A percentile compares a stretch with the other conserved stretches of the same genome.
Evolutionary conservation across 78 protist genomes (phyloP).

Genomic region (Trichosphaerium sp.): DNA sequence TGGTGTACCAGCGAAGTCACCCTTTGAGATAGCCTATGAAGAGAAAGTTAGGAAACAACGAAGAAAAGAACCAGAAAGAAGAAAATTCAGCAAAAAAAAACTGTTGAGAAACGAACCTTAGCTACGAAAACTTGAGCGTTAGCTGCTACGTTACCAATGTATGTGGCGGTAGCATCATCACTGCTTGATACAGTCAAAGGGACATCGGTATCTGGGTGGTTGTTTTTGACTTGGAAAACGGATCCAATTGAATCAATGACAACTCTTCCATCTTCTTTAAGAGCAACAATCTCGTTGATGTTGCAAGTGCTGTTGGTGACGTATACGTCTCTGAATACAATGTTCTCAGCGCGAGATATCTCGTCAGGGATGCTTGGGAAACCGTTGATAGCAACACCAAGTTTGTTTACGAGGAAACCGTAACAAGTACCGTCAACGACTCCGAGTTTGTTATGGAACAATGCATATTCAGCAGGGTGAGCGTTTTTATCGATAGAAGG

Average conservation of each 20-base stretch:
- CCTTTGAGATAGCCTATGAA: background rate
- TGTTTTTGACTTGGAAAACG: background rate
- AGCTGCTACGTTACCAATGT: background rate
- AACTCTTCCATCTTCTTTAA: background rate
- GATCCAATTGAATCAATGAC: background rate
- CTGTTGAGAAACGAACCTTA: no score
- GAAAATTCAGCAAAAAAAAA: no score
- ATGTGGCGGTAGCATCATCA: background rate
- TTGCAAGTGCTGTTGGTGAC: background rate
- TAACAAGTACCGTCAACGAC: background rate
- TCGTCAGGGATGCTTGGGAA: background rate
- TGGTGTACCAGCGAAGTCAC: background rate
- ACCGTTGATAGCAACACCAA: background rate
- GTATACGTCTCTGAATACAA: no score
- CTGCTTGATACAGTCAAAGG: background rate
- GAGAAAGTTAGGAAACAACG: no score
- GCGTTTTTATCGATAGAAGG: no score
- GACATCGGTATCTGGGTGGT: background rate
- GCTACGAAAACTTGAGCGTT: background rate
- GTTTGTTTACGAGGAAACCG: background rate
- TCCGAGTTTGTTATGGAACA: background rate
- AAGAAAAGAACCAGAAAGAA: no score
- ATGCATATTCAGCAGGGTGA: no score
- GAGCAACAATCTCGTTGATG: background rate
- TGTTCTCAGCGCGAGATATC: no score